phyloP scores from a whole-genome alignment of 1,284 basidiomycete genomes.

The Ceratobasidium sp. region DNA sequence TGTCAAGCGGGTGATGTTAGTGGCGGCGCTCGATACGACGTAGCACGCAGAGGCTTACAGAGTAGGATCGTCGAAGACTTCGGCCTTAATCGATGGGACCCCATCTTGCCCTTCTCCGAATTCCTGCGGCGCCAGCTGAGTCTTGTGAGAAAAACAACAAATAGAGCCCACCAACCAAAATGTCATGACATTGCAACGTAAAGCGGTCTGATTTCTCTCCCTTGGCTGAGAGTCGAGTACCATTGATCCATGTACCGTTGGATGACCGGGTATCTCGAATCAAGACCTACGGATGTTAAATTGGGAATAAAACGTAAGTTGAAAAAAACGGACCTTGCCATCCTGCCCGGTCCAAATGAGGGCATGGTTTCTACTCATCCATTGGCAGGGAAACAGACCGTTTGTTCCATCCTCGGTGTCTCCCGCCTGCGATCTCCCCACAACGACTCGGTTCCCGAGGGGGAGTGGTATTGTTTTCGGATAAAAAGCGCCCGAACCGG shows the following conservation, averaged over 20 bases:
- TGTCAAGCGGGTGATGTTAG: neutral
- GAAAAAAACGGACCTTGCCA: conserved; percentile 22
- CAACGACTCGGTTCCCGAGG: conserved; percentile 29
- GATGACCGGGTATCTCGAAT: conserved; percentile 33
- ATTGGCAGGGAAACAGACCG: conserved; percentile 35
- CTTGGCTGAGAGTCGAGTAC: conserved; percentile 24
- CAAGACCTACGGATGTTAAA: conserved; percentile 13
- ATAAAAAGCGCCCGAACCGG: conserved; percentile 34
- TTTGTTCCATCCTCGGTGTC: conserved; percentile 34
- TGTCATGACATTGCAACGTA: conserved; percentile 31
- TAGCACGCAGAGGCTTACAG: conserved; percentile 1
- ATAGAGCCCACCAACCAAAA: conserved; percentile 24
- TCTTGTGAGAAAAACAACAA: neutral
- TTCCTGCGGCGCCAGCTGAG: conserved; percentile 21
- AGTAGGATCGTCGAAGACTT: conserved; percentile 35
- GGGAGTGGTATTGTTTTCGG: conserved; percentile 35
- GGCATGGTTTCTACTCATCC: conserved; percentile 39
- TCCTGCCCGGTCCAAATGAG: conserved; percentile 25
- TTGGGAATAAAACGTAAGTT: neutral
- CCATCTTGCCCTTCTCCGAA: conserved; percentile 38
- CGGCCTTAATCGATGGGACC: conserved; percentile 32
- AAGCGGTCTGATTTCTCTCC: conserved; percentile 35
- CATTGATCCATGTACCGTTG: conserved; percentile 38
- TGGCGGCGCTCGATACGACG: neutral
- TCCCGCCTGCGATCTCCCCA: conserved; percentile 23